Percentiles rank a stretch among this genome's conserved stretches.
Conservation (phyloP, 2,329 filamentous ascomycete genomes). For the Hypoxylon sp. region DNA sequence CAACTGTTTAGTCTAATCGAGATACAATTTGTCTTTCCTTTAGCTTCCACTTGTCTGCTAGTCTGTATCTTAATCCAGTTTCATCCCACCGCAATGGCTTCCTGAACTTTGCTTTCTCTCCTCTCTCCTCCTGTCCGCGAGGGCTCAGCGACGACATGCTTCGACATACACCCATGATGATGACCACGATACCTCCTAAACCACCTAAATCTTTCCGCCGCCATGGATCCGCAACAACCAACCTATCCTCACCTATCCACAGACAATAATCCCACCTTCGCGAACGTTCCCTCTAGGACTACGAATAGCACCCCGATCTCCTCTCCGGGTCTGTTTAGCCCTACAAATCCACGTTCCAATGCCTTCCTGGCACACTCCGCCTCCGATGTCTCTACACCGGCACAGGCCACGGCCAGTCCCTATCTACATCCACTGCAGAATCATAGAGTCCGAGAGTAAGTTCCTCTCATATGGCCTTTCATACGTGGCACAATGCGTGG, state of each 20-base stretch:
- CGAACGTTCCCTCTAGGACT: slow-evolving; percentile 63
- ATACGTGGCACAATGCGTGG: slow-evolving; percentile 6
- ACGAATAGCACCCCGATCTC: slow-evolving; percentile 71
- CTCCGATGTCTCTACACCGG: slow-evolving; percentile 70
- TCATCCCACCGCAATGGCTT: slow-evolving; percentile 34
- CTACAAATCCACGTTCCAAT: slow-evolving; percentile 61
- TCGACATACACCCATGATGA: slow-evolving; percentile 52
- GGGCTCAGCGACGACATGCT: slow-evolving; percentile 51
- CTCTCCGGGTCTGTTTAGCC: slow-evolving; percentile 74
- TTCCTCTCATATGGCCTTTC: slow-evolving; percentile 46
- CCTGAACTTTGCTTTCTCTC: slow-evolving; percentile 25
- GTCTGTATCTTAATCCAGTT: slow-evolving; percentile 27
- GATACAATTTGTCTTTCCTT: slow-evolving; percentile 31
- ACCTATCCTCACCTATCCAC: slow-evolving; percentile 51
- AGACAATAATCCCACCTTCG: slow-evolving; percentile 55
- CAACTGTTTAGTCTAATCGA: slow-evolving; percentile 31
- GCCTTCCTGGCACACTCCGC: slow-evolving; percentile 60
- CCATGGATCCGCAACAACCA: slow-evolving; percentile 55
- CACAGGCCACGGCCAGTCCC: slow-evolving; percentile 67
- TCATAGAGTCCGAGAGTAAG: slow-evolving; percentile 83
- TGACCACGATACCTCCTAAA: slow-evolving; percentile 48
- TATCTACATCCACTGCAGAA: slow-evolving; percentile 80
- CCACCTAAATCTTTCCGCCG: slow-evolving; percentile 47
- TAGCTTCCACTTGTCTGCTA: slow-evolving; percentile 22
- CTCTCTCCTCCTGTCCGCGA: slow-evolving; percentile 31